Conservation (phyloP, 2,329 filamentous ascomycete genomes). For the Thelonectria olida region DNA sequence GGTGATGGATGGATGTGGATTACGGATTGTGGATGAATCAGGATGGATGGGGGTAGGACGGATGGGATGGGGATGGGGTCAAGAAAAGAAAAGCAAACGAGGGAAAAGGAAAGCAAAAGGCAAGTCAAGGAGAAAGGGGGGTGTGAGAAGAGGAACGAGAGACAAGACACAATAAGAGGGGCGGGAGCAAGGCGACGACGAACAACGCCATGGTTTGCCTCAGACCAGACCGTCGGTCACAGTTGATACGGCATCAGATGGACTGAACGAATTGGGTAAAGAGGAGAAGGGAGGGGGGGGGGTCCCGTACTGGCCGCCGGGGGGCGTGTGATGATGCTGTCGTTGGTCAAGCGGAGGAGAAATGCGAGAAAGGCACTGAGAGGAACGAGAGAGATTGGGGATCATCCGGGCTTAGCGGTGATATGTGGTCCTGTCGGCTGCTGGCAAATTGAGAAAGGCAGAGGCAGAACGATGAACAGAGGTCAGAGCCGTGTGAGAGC, state of each 20-base stretch:
- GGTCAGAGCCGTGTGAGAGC: slow-evolving; percentile 22
- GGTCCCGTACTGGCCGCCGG: neutral
- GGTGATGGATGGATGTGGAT: slow-evolving; percentile 4
- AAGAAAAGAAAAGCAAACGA: slow-evolving; percentile 2
- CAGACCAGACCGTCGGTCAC: slow-evolving; percentile 20
- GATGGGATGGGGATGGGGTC: slow-evolving; percentile 13
- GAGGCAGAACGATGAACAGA: neutral
- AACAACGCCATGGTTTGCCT: slow-evolving; percentile 20
- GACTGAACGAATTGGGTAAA: slow-evolving; percentile 15
- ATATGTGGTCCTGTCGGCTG: too few species aligned
- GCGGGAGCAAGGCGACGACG: slow-evolving; percentile 2
- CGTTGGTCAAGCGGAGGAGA: slow-evolving; percentile 4
- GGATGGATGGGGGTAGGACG: slow-evolving; percentile 1
- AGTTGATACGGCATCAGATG: slow-evolving; percentile 25
- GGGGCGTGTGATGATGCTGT: slow-evolving; percentile 2
- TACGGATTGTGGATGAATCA: slow-evolving; percentile 2
- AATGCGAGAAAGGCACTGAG: slow-evolving; percentile 10
- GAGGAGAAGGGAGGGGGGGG: slow-evolving; percentile 6
- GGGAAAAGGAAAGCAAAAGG: slow-evolving; percentile 5
- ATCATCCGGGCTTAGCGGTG: slow-evolving; percentile 32
- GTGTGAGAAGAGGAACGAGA: slow-evolving; percentile 8
- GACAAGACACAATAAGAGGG: slow-evolving; percentile 5
- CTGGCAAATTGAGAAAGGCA: slow-evolving; percentile 16
- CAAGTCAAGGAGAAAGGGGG: slow-evolving; percentile 4
- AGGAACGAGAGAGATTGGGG: slow-evolving; percentile 20